Conservation (phyloP, 768 basidiomycete genomes). For the Auricularia sp. region DNA sequence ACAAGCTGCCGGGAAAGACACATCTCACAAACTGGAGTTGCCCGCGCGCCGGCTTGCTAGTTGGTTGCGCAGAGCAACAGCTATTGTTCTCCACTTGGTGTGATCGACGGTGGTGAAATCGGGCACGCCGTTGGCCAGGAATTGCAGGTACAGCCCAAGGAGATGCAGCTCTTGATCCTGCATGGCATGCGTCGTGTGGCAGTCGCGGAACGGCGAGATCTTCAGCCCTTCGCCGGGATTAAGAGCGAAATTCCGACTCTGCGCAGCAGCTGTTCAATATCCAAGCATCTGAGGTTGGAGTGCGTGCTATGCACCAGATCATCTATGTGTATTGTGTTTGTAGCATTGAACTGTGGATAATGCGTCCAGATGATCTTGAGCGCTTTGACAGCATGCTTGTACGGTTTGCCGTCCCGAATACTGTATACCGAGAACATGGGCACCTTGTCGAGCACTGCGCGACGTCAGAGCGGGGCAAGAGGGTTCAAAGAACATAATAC, state of each 20-base stretch:
- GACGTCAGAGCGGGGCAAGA: not conserved
- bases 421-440: slow-evolving; percentile 86
- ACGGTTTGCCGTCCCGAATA: slow-evolving; percentile 59
- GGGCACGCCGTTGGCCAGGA: not conserved
- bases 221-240: slow-evolving; percentile 79
- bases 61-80: not conserved
- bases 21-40: not conserved
- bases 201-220: slow-evolving; percentile 72
- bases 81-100: not conserved
- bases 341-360: slow-evolving; percentile 63
- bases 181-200: slow-evolving; percentile 45
- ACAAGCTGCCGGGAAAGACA: not conserved
- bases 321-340: slow-evolving; percentile 81
- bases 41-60: not conserved
- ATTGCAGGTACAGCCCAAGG: not conserved
- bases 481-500: slow-evolving; percentile 22
- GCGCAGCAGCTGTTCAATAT: slow-evolving; percentile 6
- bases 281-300: not conserved
- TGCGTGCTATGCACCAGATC: slow-evolving; percentile 46
- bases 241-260: slow-evolving; percentile 80
- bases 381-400: slow-evolving; percentile 73
- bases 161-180: not conserved
- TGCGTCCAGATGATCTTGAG: slow-evolving; percentile 82
- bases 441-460: slow-evolving; percentile 69
- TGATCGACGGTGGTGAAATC: not conserved